A percentile compares a stretch with the other conserved stretches of the same genome.
Conservation (phyloP, 2,329 filamentous ascomycete genomes). For the Biscogniauxia sp. region DNA sequence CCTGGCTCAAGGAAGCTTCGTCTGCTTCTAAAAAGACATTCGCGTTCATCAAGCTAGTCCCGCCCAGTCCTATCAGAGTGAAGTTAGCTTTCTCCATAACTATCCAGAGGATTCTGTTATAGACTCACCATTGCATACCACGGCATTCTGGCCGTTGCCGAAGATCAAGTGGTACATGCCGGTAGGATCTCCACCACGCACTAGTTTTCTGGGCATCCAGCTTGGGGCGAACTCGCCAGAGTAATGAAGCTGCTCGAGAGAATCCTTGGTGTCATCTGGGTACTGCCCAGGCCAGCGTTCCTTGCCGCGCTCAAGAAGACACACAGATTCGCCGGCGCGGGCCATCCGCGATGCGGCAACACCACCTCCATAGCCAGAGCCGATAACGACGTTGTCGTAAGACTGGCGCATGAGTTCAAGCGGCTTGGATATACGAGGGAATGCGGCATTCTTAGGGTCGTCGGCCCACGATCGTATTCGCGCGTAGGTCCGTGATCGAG, state of each 20-base stretch:
- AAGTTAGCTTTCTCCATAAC: constrained; percentile 1
- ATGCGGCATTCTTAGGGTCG: constrained; percentile 31
- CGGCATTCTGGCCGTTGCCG: constrained; percentile 62
- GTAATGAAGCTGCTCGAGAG: constrained; percentile 52
- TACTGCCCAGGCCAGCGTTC: constrained; percentile 69
- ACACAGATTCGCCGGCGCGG: constrained; percentile 58
- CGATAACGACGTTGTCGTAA: constrained; percentile 67
- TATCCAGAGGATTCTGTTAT: neutral
- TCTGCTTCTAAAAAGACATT: constrained; percentile 65
- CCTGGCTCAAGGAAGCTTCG: constrained; percentile 48
- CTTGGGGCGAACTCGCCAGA: constrained; percentile 52
- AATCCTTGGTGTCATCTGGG: constrained; percentile 46
- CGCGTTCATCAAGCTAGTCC: constrained; percentile 64
- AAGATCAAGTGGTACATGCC: constrained; percentile 63
- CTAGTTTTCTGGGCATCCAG: constrained; percentile 39
- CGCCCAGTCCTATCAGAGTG: constrained; percentile 52
- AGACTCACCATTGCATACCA: constrained; percentile 55
- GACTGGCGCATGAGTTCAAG: constrained; percentile 54
- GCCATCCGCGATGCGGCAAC: constrained; percentile 66
- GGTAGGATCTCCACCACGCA: constrained; percentile 52
- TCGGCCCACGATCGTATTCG: constrained; percentile 31
- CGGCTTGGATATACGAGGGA: constrained; percentile 54
- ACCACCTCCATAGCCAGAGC: constrained; percentile 66
- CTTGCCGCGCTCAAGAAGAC: constrained; percentile 61
- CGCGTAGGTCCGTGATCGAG: constrained; percentile 32